Conservation (phyloP, 1,139 yeast species). For the Pichia sp. region DNA sequence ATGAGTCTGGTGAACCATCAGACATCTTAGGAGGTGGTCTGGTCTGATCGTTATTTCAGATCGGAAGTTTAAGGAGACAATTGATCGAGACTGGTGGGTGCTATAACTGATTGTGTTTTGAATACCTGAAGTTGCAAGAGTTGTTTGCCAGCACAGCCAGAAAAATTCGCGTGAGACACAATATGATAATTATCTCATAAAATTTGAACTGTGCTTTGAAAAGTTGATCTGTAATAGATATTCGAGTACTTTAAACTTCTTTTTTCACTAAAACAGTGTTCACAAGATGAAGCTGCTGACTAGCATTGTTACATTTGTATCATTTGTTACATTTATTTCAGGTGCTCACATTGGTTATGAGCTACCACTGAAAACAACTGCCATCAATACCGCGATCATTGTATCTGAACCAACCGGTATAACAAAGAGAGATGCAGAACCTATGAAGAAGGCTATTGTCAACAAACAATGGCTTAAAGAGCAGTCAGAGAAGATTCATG, state of each 20-base stretch:
- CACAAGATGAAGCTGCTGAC: neutral
- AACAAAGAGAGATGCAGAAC: slow-evolving; percentile 28
- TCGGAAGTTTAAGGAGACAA: too few relatives aligned
- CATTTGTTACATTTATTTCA: neutral
- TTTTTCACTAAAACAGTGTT: neutral
- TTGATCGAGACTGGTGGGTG: too few relatives aligned
- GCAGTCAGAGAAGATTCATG: slow-evolving; percentile 30
- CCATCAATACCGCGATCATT: neutral
- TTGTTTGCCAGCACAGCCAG: too few relatives aligned
- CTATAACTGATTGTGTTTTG: too few relatives aligned
- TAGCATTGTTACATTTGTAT: neutral
- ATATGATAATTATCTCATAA: too few relatives aligned
- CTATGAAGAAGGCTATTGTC: slow-evolving; percentile 32
- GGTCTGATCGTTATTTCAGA: too few relatives aligned
- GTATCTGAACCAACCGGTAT: slow-evolving; percentile 5
- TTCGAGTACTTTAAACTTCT: too few relatives aligned
- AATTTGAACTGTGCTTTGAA: too few relatives aligned
- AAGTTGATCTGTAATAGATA: too few relatives aligned
- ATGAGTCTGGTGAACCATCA: neutral
- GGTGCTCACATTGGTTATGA: neutral
- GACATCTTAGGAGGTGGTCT: neutral
- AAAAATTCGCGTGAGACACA: too few relatives aligned
- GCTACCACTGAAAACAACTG: neutral
- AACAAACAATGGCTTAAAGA: slow-evolving; percentile 37
- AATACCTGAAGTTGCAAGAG: too few relatives aligned